Evolutionary conservation across 495 filamentous ascomycete species (phyloP).

Genomic region (Pseudoneurospora amorphoporcata): DNA sequence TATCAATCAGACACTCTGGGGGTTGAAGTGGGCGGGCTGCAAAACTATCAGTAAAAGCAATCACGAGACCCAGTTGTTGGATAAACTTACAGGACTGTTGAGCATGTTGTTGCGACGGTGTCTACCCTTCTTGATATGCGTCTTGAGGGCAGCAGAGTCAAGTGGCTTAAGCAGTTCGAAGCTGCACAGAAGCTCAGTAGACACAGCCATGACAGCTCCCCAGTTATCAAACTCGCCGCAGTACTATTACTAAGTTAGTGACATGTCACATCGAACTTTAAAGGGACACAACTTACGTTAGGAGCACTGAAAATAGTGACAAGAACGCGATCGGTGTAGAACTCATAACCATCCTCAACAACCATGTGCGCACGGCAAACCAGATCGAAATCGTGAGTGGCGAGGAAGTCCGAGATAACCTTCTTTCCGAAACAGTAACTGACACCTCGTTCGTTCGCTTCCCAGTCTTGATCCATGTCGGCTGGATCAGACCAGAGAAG

Average conservation of each 20-base stretch:
- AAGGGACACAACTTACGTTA: conserved; percentile 56
- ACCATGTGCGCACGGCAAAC: conserved; percentile 99
- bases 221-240: conserved; percentile 99
- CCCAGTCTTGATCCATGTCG: conserved; percentile 97
- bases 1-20: conserved; percentile 40
- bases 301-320: conserved; percentile 98
- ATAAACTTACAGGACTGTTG: conserved; percentile 73
- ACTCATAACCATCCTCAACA: conserved; percentile 98
- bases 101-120: conserved; percentile 84
- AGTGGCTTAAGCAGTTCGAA: conserved; percentile 95
- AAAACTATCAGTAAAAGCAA: conserved; percentile 8
- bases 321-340: conserved; percentile 90
- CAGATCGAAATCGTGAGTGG: conserved; percentile 90
- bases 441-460: conserved; percentile 91
- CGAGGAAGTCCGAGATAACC: conserved; percentile 94
- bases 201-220: conserved; percentile 98
- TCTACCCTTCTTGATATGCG: conserved; percentile 95
- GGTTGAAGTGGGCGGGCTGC: conserved; percentile 36
- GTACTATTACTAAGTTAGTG: conserved; percentile 48
- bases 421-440: conserved; percentile 99
- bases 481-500: conserved; percentile 97
- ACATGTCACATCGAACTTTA: not conserved
- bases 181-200: conserved; percentile 83
- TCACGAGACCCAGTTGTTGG: not conserved
- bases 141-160: conserved; percentile 95